Evolutionary conservation across 2,329 filamentous ascomycete species (phyloP), one percentile per base, ranked within the genome.

Genomic region (Nigrospora oryzae): DNA sequence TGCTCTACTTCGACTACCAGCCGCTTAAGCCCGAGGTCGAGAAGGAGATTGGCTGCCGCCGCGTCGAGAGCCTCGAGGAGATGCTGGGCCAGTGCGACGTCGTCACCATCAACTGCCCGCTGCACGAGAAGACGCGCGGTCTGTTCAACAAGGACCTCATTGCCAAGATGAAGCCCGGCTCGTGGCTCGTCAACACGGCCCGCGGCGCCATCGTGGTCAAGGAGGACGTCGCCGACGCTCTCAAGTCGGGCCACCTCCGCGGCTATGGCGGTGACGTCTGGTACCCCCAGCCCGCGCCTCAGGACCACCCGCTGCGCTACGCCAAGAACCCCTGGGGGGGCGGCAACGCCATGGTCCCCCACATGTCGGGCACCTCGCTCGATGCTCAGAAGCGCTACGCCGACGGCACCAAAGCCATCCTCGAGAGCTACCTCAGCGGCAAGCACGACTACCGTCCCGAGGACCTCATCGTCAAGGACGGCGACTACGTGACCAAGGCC

Each of bases 1-100:
- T 98, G 42, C 81, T 97, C 53, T 98, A 98, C 86, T 97, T 87
- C 67, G 93, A 98, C 75, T 98, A 98, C 85, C 93, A 98, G 79
- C 89, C 91, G 43, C 78, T 98, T 53, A 77, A 72, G 49, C 63
- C 88, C 49, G 89, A 95, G 75, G 76, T 82, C 59, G 90, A 97
- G 81, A 82, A 86, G 70, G 91, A 96, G 77, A 97, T 97, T 70
- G 91, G 91, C 67, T 90, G 84, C 80, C 81, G 89, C 61, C 83
- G 93, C 51, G 89, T 97, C 49, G 85, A 91, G 40, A 79, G 66
- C 61, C 83, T 98, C 61, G 90, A 96, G 77, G 91, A 97, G 68
- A 84, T 98, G 82, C 71, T 98, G 51, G 77, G 80, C 36, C 89
- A 95, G 77, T 97, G 91, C 67, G 93, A 97, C 58, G 80, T 97